A percentile compares a stretch with the other conserved stretches of the same genome.
These are phyloP conservation scores for Aspergillus sp. DNA, from an alignment of 2,329 filamentous ascomycete species.

Conservation along the genomic window DNA sequence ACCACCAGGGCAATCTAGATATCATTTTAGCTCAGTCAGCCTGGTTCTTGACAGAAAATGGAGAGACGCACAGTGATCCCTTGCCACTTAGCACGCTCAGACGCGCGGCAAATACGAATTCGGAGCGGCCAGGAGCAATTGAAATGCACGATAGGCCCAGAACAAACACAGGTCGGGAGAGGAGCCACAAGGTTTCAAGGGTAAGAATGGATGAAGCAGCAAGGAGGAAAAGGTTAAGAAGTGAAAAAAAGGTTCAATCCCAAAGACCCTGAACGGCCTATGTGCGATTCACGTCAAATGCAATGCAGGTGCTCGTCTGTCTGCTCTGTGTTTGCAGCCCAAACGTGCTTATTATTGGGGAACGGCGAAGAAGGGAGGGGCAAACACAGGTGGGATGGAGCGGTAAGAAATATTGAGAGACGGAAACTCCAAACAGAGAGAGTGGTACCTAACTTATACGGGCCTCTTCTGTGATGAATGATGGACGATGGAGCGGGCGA, in stretches of 20 bases:
- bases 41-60: neutral
- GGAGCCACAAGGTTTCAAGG: neutral
- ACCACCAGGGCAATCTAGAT: constrained; percentile 17
- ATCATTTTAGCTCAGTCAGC: neutral
- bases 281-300: constrained; percentile 5
- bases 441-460: constrained; percentile 16
- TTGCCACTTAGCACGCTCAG: neutral
- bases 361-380: constrained; percentile 7
- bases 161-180: neutral
- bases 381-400: constrained; percentile 5
- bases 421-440: constrained; percentile 5
- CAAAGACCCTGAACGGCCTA: neutral
- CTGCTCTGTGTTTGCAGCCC: constrained; percentile 6
- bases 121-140: neutral
- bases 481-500: neutral
- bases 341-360: constrained; percentile 11
- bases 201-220: neutral
- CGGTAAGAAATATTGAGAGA: constrained; percentile 4
- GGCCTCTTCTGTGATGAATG: neutral
- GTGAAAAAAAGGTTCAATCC: neutral
- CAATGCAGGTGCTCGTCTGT: constrained; percentile 6
- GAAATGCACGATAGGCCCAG: neutral
- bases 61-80: neutral
- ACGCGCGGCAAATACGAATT: neutral
- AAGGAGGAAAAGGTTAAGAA: neutral